Percentiles rank a stretch among this genome's conserved stretches.
These are phyloP conservation scores for Cercospora sp. DNA, from an alignment of 2,329 filamentous ascomycete species.

Conservation along the genomic window DNA sequence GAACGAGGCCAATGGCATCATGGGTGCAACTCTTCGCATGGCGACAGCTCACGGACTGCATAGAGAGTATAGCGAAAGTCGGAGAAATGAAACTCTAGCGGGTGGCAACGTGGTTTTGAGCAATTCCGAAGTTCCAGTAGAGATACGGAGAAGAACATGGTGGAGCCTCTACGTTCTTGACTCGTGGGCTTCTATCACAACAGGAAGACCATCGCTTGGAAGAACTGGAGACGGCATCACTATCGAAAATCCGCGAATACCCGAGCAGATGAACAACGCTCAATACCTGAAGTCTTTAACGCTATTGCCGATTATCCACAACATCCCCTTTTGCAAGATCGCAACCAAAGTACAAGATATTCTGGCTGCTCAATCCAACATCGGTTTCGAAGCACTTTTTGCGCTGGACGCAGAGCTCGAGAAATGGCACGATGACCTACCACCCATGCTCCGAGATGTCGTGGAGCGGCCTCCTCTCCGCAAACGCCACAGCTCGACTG, in stretches of 20 bases:
- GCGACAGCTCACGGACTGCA: conserved; percentile 38
- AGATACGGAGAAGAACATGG: conserved; percentile 68
- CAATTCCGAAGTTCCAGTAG: conserved; percentile 53
- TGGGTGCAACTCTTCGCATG: conserved; percentile 39
- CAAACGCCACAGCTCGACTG: conserved; percentile 13
- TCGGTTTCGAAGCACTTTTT: conserved; percentile 65
- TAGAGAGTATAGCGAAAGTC: conserved; percentile 36
- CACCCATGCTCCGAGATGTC: conserved; percentile 45
- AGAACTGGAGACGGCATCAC: conserved; percentile 68
- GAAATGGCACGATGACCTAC: conserved; percentile 71
- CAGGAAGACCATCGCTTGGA: conserved; percentile 69
- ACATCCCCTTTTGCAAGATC: conserved; percentile 77
- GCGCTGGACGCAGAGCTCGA: conserved; percentile 67
- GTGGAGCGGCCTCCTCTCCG: conserved; percentile 8
- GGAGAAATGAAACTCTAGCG: conserved; percentile 44
- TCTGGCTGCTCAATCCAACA: conserved; percentile 67
- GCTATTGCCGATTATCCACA: conserved; percentile 71
- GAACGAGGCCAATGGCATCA: conserved; percentile 37
- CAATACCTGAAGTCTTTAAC: conserved; percentile 58
- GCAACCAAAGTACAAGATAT: conserved; percentile 75
- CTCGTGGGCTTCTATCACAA: conserved; percentile 70
- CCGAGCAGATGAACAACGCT: conserved; percentile 38
- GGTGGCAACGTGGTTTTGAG: conserved; percentile 35
- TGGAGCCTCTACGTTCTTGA: conserved; percentile 74
- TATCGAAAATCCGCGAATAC: conserved; percentile 59